A percentile compares a stretch with the other conserved stretches of the same genome.
phyloP scores from a whole-genome alignment of 1,139 yeast species.

The Barnettozyma hawaiiensis region DNA sequence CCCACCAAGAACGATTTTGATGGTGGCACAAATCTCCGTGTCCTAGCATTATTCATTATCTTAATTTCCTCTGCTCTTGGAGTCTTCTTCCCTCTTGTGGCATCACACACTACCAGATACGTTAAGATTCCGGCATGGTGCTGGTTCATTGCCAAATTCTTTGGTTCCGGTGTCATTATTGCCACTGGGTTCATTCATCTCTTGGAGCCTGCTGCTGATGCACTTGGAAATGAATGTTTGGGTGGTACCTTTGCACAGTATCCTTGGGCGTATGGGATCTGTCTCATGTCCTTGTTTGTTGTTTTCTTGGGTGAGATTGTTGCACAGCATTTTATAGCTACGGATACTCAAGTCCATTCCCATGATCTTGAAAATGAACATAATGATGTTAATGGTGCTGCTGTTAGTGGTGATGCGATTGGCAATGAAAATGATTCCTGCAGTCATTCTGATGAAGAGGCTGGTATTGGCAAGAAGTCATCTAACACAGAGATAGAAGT shows the following conservation, averaged over 20 bases:
- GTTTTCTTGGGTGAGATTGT: conserved; percentile 13
- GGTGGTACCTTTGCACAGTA: conserved; percentile 46
- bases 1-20: conserved; percentile 29
- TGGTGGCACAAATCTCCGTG: conserved; percentile 47
- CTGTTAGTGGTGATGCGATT: background rate
- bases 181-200: conserved; percentile 87
- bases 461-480: background rate
- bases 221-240: conserved; percentile 48
- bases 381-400: conserved; percentile 3
- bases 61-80: conserved; percentile 53
- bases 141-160: conserved; percentile 72
- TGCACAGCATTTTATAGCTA: conserved; percentile 5
- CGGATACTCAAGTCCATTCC: background rate
- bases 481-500: background rate
- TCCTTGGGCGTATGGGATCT: conserved; percentile 63
- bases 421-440: background rate
- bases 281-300: conserved; percentile 40
- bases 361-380: background rate
- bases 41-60: conserved; percentile 57
- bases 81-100: conserved; percentile 51
- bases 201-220: conserved; percentile 69
- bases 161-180: conserved; percentile 89
- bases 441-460: background rate
- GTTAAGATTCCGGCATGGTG: conserved; percentile 52
- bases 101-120: conserved; percentile 46